These are phyloP conservation scores for Penicillium concentricum DNA, from an alignment of 2,329 filamentous ascomycete species.

Conservation along the genomic window DNA sequence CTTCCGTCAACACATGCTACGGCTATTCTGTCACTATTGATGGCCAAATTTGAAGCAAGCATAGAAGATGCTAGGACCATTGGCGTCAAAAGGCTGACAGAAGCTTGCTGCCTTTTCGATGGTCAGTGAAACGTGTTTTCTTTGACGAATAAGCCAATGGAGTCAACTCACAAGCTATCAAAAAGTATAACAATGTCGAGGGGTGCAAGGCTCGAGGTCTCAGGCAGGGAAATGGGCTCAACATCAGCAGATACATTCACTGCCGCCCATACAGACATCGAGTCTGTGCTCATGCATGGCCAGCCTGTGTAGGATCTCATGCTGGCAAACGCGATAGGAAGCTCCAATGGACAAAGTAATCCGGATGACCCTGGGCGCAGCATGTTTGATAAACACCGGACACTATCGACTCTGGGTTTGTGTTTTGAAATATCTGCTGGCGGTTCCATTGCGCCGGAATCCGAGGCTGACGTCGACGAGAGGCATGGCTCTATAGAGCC, in stretches of 20 bases:
- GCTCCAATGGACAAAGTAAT: conserved; percentile 14
- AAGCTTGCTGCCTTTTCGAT: conserved; percentile 16
- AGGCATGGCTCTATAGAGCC: conserved; percentile 2
- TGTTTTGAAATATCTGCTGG: background rate
- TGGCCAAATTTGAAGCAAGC: conserved; percentile 24
- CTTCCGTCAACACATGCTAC: conserved; percentile 26
- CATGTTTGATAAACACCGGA: background rate
- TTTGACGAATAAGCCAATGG: background rate
- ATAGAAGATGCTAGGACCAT: conserved; percentile 22
- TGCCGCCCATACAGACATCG: conserved; percentile 20
- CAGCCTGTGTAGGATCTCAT: conserved; percentile 15
- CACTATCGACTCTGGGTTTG: background rate
- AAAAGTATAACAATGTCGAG: conserved; percentile 38
- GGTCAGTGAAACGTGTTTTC: background rate
- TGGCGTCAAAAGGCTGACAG: conserved; percentile 20
- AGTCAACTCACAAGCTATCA: conserved; percentile 33
- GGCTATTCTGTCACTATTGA: conserved; percentile 26
- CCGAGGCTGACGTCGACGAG: background rate
- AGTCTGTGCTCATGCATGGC: conserved; percentile 12
- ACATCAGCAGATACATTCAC: conserved; percentile 29
- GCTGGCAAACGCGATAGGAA: conserved; percentile 23
- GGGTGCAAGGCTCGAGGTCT: conserved; percentile 21
- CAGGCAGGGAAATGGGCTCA: conserved; percentile 18
- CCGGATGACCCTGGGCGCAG: background rate
- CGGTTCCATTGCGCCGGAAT: background rate